Conservation (phyloP, 2,329 filamentous ascomycete species). For the Onygena corvina region DNA sequence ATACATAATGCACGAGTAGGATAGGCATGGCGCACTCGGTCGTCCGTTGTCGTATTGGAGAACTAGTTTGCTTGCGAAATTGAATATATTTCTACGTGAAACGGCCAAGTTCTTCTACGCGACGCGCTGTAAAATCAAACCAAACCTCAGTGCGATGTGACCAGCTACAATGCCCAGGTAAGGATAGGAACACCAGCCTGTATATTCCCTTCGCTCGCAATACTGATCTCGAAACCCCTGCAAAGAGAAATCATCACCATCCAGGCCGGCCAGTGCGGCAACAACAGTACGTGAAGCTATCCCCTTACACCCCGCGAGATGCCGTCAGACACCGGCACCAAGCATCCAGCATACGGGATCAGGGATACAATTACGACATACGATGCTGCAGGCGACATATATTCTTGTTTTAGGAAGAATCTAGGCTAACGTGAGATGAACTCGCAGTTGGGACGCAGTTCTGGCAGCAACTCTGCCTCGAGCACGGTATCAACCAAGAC, state of each 20-base stretch:
- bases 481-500: conserved; percentile 95
- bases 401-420: background rate
- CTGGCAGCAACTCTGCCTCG: conserved; percentile 96
- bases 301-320: background rate
- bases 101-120: background rate
- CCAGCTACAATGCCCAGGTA: conserved; percentile 5
- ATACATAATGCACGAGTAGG: too few relatives aligned
- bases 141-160: conserved; percentile 2
- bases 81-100: too few relatives aligned
- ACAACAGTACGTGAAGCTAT: conserved; percentile 65
- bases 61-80: too few relatives aligned
- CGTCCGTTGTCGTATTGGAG: too few relatives aligned
- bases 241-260: conserved; percentile 99
- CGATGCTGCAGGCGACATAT: background rate
- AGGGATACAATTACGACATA: background rate
- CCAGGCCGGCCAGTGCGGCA: conserved; percentile 97
- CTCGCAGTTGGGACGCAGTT: conserved; percentile 85
- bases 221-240: conserved; percentile 19
- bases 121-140: conserved; percentile 6
- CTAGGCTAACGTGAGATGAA: background rate
- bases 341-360: background rate
- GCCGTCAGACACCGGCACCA: background rate
- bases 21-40: too few relatives aligned
- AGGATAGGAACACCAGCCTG: background rate
- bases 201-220: background rate